A percentile compares a stretch with the other conserved stretches of the same genome.
Evolutionary conservation across 352 stramenopile genomes (phyloP).

Genomic region (Aphanomyces invadans): DNA sequence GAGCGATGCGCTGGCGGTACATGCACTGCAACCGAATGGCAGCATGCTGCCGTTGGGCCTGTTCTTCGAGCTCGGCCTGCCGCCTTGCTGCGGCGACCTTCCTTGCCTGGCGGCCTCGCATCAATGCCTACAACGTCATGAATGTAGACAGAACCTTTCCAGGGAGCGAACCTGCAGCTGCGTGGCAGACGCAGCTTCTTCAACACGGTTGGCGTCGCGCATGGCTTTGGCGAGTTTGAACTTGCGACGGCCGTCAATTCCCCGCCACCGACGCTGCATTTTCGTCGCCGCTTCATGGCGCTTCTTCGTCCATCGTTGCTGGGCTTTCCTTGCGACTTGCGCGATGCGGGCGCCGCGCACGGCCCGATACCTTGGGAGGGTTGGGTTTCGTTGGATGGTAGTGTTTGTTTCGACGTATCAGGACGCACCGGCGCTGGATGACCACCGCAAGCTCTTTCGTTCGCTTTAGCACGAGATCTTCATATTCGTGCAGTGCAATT

Average conservation of each 20-base stretch:
- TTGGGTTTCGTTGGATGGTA: not conserved
- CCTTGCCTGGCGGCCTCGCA: constrained; percentile 43
- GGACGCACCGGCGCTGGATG: constrained; percentile 38
- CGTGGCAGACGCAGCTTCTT: constrained; percentile 38
- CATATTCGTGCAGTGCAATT: constrained; percentile 33
- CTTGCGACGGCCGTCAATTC: constrained; percentile 31
- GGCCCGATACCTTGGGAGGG: constrained; percentile 34
- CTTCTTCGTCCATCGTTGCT: constrained; percentile 29
- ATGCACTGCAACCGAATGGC: constrained; percentile 50
- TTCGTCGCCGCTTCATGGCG: constrained; percentile 39
- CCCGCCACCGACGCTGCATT: constrained; percentile 53
- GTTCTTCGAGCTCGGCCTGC: constrained; percentile 28
- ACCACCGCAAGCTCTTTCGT: constrained; percentile 36
- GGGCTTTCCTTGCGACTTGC: constrained; percentile 30
- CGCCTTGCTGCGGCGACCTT: constrained; percentile 35
- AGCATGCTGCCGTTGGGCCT: constrained; percentile 35
- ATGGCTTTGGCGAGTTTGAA: constrained; percentile 34
- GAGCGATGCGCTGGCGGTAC: constrained; percentile 43
- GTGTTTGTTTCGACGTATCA: not conserved
- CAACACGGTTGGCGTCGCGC: constrained; percentile 28
- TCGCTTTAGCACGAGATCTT: constrained; percentile 39
- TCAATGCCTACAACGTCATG: constrained; percentile 26
- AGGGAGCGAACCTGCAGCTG: constrained; percentile 35
- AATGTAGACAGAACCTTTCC: not conserved
- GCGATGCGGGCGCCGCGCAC: constrained; percentile 39